Conservation (phyloP, 2,329 filamentous ascomycete species). For the Stagonosporopsis tanaceti region DNA sequence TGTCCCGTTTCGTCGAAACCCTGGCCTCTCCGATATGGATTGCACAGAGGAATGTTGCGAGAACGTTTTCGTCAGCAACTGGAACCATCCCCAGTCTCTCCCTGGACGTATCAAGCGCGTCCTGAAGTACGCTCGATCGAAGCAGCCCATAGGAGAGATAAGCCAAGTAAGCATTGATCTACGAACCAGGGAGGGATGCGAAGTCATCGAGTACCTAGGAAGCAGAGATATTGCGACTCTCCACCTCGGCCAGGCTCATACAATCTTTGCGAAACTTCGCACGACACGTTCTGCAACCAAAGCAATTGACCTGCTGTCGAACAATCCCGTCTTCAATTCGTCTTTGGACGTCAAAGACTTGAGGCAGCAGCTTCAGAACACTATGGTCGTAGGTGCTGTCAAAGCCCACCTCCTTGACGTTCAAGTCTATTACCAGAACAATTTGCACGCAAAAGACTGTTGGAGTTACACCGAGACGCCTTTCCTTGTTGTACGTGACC, state of each 20-base stretch:
- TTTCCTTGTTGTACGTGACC: constrained; percentile 29
- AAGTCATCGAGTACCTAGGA: constrained; percentile 31
- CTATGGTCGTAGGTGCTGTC: constrained; percentile 24
- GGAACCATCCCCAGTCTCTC: constrained; percentile 33
- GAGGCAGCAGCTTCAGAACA: constrained; percentile 33
- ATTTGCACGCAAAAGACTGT: constrained; percentile 25
- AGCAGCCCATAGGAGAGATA: constrained; percentile 33
- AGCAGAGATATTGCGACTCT: constrained; percentile 27
- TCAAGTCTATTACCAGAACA: constrained; percentile 33
- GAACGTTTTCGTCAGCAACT: constrained; percentile 39
- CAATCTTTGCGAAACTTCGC: constrained; percentile 33
- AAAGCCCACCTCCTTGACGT: constrained; percentile 38
- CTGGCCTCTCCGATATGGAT: constrained; percentile 20
- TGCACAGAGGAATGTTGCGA: constrained; percentile 35
- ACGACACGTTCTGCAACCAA: constrained; percentile 26
- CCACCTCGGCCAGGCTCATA: constrained; percentile 39
- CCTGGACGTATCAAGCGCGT: constrained; percentile 34
- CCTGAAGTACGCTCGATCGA: constrained; percentile 35
- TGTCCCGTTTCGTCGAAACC: constrained; percentile 30
- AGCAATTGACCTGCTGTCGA: constrained; percentile 25
- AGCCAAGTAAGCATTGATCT: constrained; percentile 33
- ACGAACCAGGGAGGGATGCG: constrained; percentile 34
- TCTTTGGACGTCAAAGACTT: constrained; percentile 31
- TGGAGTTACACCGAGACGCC: constrained; percentile 41
- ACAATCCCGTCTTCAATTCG: constrained; percentile 34